These are phyloP conservation scores for Microdochium paspali DNA, from an alignment of 2,329 filamentous ascomycete species.

Conservation along the genomic window DNA sequence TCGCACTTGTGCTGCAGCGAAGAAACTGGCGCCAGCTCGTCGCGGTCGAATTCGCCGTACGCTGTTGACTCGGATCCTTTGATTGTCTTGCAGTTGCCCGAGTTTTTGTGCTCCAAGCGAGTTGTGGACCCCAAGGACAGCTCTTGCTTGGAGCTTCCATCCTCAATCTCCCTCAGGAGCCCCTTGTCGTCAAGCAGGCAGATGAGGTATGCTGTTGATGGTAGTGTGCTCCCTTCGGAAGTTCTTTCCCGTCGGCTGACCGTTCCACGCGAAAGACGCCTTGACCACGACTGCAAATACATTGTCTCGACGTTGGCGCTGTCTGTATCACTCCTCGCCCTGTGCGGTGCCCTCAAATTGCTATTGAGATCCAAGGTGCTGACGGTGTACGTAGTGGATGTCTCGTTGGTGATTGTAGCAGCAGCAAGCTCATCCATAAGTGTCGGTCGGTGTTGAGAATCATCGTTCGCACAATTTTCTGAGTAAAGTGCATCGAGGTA, in stretches of 20 bases:
- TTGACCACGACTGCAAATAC: not conserved
- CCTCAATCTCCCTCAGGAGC: no score
- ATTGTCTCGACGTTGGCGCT: not conserved
- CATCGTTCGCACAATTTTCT: not conserved
- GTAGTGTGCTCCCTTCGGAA: not conserved
- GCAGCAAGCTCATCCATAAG: not conserved
- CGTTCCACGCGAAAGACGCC: not conserved
- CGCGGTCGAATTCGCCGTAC: no score
- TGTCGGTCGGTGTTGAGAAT: not conserved
- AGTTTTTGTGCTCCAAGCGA: no score
- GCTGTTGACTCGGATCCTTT: no score
- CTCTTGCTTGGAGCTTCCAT: no score
- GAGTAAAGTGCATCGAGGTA: not conserved
- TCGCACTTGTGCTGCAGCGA: no score
- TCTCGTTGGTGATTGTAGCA: not conserved
- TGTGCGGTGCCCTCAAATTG: not conserved
- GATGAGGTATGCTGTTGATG: not conserved
- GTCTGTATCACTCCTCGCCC: not conserved
- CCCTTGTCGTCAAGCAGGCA: no score
- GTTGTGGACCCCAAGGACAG: no score
- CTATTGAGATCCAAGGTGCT: not conserved
- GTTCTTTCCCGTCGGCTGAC: not conserved
- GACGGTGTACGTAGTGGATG: not conserved
- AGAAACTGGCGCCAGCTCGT: no score
- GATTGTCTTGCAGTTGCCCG: no score